Evolutionary conservation across 2,329 filamentous ascomycete genomes (phyloP).

Genomic region (Dryadomyces quercivorus): DNA sequence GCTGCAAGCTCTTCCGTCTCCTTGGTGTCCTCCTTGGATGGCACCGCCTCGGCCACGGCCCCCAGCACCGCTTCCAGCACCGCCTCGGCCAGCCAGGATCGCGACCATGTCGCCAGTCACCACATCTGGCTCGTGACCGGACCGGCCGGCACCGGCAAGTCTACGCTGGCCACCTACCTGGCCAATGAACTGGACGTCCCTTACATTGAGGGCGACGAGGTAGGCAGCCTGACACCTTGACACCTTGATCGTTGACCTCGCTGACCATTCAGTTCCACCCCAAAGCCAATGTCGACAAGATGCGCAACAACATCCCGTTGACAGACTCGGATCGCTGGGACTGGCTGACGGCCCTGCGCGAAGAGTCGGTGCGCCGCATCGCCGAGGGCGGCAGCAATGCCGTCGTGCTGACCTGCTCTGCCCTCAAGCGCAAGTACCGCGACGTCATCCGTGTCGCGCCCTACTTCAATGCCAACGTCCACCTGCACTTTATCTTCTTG

Average conservation of each 20-base stretch:
- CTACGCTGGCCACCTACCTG: constrained; percentile 57
- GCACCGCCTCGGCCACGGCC: not conserved
- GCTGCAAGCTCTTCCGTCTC: not conserved
- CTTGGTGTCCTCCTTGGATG: not conserved
- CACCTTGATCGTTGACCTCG: not conserved
- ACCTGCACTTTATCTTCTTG: constrained; percentile 88
- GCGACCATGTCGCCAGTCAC: constrained; percentile 16
- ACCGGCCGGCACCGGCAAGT: constrained; percentile 70
- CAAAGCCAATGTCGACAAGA: constrained; percentile 75
- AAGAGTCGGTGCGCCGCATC: constrained; percentile 49
- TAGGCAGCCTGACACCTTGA: constrained; percentile 23
- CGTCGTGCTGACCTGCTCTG: constrained; percentile 93
- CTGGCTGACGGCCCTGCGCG: constrained; percentile 73
- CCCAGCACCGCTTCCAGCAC: not conserved
- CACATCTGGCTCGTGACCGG: constrained; percentile 76
- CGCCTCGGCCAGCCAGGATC: not conserved
- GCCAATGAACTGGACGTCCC: constrained; percentile 50
- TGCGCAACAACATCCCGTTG: constrained; percentile 70
- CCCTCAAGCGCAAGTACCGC: constrained; percentile 92
- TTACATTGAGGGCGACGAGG: constrained; percentile 69
- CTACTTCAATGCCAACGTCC: constrained; percentile 60
- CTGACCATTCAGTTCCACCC: constrained; percentile 51
- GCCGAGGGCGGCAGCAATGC: constrained; percentile 48
- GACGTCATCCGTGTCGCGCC: constrained; percentile 77
- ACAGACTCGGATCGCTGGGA: constrained; percentile 95